Evolutionary conservation across 106 monocot species (phyloP), one percentile per base, ranked within the genome.

Genomic region (Dioscorea dumetorum): DNA sequence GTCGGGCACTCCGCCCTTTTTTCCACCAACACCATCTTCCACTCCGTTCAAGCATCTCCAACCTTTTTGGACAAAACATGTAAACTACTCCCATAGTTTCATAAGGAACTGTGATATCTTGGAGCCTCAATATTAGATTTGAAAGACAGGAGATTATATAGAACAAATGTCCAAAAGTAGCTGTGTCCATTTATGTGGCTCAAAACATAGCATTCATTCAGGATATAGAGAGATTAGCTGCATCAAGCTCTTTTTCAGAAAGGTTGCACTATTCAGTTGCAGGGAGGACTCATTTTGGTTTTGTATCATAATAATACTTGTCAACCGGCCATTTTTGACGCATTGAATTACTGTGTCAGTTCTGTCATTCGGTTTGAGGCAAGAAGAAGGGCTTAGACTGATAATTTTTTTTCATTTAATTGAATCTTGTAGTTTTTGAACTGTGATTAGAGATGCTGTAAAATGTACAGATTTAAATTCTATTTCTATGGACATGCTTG

Each of bases 31-130:
- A 66, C 70, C 61, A 9, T 79, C 51, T 77, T 82, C 61, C 50
- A 73, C 64, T 28, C 34, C 67, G n/a, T 95, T 77, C 75, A 91
- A 81, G 70, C 84, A 91, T 64, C 81, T 95, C 10, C 84, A 79
- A 63, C 91, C 87, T 23, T 88, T 91, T 70, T 95, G 94, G 94
- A 83, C 81, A 41, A 90, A 83, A 48, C 71, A 95, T 77, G 88
- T 95, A 62, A 91, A 95, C 77, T 85, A 85, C 83, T 85, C 94
- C 72, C 85, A 88, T 57, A 81, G 91, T 9, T 95, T 95, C 62
- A 71, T 91, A 50, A 79, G 77, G 59, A 91, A 75, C 57, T 95
- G 94, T 57, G 85, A 95, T 64, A 85, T 95, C 48, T 79, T 88
- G 59, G 76, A 85, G 65, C 83, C 87, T 24, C 76, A 71, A 65